These are phyloP conservation scores for Mycena leptocephala DNA, from an alignment of 768 basidiomycete genomes.

Conservation along the genomic window DNA sequence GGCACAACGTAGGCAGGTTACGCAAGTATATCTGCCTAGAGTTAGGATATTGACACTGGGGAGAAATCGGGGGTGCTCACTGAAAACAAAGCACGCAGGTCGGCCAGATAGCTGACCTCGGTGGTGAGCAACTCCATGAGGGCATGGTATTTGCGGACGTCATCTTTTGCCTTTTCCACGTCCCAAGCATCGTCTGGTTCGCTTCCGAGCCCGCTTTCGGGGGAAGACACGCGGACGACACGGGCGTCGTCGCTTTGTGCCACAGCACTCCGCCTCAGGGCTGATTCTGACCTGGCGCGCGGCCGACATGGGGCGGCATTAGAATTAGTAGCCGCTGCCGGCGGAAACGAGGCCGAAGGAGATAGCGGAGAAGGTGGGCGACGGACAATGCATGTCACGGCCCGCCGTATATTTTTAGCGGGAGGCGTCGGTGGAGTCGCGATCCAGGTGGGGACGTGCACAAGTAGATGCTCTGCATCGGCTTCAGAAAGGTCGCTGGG, in stretches of 20 bases:
- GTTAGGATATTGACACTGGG: constrained; percentile 18
- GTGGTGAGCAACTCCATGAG: constrained; percentile 90
- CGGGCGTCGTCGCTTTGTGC: neutral
- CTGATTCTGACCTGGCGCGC: constrained; percentile 29
- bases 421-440: constrained; percentile 75
- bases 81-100: constrained; percentile 83
- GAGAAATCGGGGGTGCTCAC: constrained; percentile 58
- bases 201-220: constrained; percentile 20
- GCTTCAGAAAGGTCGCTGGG: neutral
- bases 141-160: constrained; percentile 76
- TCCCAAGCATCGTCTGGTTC: constrained; percentile 37
- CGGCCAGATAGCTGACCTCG: constrained; percentile 86
- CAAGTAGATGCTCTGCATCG: constrained; percentile 45
- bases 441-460: constrained; percentile 66
- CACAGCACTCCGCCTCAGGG: neutral
- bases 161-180: constrained; percentile 60
- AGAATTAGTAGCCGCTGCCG: constrained; percentile 53
- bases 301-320: constrained; percentile 29
- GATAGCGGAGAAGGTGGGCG: constrained; percentile 52
- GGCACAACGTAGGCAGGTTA: constrained; percentile 65
- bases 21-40: constrained; percentile 75
- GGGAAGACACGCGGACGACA: neutral
- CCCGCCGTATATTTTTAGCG: constrained; percentile 55
- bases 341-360: constrained; percentile 65
- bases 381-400: constrained; percentile 51